A percentile compares a stretch with the other conserved stretches of the same genome.
Conservation (phyloP, 2,329 filamentous ascomycete genomes). For the Colletotrichum orchidophilum region DNA sequence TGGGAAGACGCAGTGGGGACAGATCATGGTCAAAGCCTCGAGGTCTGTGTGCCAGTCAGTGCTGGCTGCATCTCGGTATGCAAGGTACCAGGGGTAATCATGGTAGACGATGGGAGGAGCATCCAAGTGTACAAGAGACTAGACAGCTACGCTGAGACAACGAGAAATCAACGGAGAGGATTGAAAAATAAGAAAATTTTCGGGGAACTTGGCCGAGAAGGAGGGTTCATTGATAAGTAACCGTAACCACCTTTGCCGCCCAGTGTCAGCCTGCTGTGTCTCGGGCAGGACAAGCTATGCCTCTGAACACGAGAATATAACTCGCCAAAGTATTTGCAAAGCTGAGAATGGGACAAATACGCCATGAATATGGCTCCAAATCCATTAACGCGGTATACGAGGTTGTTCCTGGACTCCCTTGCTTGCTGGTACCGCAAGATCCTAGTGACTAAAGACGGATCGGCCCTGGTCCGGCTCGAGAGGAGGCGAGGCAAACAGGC, state of each 20-base stretch:
- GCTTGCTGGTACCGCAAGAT: not conserved
- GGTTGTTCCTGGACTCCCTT: not conserved
- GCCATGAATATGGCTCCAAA: not conserved
- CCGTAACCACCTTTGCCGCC: not conserved
- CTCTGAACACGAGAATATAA: not conserved
- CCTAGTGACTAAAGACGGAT: conserved; percentile 12
- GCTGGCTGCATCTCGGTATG: conserved; percentile 19
- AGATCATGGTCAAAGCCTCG: not conserved
- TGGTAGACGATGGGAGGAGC: not conserved
- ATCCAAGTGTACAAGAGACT: not conserved
- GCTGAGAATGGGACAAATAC: not conserved
- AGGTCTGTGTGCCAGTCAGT: conserved; percentile 14
- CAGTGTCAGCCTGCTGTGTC: not conserved
- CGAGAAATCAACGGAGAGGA: not conserved
- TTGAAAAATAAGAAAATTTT: not conserved
- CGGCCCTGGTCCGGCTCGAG: conserved; percentile 15
- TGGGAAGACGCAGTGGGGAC: not conserved
- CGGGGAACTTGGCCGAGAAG: not conserved
- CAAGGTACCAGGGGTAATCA: conserved; percentile 30
- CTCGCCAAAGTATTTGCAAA: not conserved
- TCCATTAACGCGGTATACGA: not conserved
- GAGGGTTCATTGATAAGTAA: not conserved
- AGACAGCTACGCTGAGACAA: not conserved
- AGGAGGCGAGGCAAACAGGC: not conserved
- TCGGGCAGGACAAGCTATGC: not conserved